Base-by-base conservation (phyloP, 257 asterid genomes). In the Salvia rosmarinus region DNA sequence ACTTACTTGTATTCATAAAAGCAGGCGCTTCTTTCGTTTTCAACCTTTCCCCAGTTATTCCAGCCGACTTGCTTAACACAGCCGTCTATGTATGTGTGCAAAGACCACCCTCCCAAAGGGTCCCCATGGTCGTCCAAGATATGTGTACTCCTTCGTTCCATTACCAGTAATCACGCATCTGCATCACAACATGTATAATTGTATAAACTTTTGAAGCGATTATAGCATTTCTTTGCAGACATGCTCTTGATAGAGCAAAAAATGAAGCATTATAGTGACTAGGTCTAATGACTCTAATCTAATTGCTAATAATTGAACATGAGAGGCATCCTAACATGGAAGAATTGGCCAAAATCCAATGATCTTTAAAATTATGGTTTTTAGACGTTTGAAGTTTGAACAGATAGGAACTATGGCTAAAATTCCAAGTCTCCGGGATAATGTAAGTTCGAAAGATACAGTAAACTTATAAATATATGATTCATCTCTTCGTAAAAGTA, bases 111-210 rank as follows among this genome's bases (percentile, higher is more conserved):
- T 82, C 49, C 97, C 99, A 54, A 91, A 95, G 28, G 98, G 99
- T 51, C 99, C 99, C 99, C 98, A 91, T 32, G 98, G 99, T 25
- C 98, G 88, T 68, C 99, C 98, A 37, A 95, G 98, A 77, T 77
- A 81, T 3, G 80, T 3, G 71, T 91, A 89, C 23, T 87, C 78
- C 39, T 84, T 65, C 30, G 78, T 90, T 30, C 99, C 98, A 61
- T 72, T 85, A 16, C 97, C 98, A 64, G 98, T 95, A 68, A 95
- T 91, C 65, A 87, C 93, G 72, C 99, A 95, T 75, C 99, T 95
- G 89, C 85, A 84, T 63, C 67, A 68, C 37, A 49, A 40, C 65
- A 67, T 4, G 19, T 43, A 50, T n/a, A n/a, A n/a, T n/a, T n/a
- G n/a, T n/a, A 4, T 50, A 11, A 2, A 20, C 2, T 28, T 32